These are phyloP conservation scores for Achlya hypogyna DNA, from an alignment of 352 stramenopile genomes.

Conservation along the genomic window DNA sequence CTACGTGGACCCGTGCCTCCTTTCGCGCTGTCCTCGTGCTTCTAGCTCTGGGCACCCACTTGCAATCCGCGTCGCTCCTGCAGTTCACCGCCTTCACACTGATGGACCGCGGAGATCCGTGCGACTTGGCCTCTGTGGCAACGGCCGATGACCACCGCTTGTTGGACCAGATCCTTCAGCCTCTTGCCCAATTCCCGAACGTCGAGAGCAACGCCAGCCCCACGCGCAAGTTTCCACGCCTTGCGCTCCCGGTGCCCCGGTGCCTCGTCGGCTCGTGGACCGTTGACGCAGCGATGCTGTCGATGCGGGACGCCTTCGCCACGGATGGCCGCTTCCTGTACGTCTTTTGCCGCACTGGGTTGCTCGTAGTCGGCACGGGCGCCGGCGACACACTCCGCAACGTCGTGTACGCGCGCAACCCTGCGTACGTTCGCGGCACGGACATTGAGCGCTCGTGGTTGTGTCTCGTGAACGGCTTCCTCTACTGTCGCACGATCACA, in stretches of 20 bases:
- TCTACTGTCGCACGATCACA: constrained; percentile 69
- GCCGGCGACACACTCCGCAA: constrained; percentile 51
- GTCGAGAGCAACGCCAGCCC: constrained; percentile 16
- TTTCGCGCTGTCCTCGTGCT: constrained; percentile 33
- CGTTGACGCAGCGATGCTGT: constrained; percentile 46
- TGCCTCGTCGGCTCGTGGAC: constrained; percentile 57
- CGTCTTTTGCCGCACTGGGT: constrained; percentile 45
- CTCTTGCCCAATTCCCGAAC: constrained; percentile 24
- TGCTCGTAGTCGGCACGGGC: constrained; percentile 66
- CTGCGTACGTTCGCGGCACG: constrained; percentile 37
- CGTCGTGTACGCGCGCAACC: constrained; percentile 62
- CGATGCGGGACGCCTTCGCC: constrained; percentile 57
- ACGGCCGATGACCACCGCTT: constrained; percentile 8
- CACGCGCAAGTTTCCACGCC: not conserved
- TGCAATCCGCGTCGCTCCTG: constrained; percentile 59
- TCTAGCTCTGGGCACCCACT: constrained; percentile 40
- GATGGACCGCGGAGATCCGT: constrained; percentile 20
- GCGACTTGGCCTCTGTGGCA: constrained; percentile 18
- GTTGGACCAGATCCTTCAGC: constrained; percentile 26
- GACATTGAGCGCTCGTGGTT: constrained; percentile 73
- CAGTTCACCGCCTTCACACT: constrained; percentile 32
- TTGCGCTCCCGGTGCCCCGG: constrained; percentile 49
- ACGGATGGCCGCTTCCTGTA: constrained; percentile 63
- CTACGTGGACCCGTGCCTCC: not conserved
- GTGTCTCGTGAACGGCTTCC: constrained; percentile 42